Evolutionary conservation across 2,329 filamentous ascomycete species (phyloP), one percentile per base, ranked within the genome.

Genomic region (Thyridium curvatum): DNA sequence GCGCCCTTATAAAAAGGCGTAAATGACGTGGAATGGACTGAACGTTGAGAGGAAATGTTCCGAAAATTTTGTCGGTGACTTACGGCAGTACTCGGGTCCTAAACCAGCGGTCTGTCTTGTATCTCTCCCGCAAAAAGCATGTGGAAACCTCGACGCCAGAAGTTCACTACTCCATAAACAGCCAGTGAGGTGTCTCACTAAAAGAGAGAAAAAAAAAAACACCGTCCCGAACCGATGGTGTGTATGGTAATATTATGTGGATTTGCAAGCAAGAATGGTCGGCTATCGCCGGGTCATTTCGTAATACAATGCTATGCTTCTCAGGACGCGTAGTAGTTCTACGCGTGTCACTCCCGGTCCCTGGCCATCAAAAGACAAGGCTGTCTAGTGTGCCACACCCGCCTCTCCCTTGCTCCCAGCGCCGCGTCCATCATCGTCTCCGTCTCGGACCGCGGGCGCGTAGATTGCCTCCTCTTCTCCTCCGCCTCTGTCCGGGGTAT

Each of bases 361-460:
- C 58, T 59, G 16, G 79, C 79, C 43, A 65, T 60, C 48, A 84
- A 54, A 36, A 72, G 52, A 47, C 69, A 80, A 34, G 75, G 70
- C 50, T 72, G 66, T 48, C 79, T 67, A 18, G 74, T 72, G 58
- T 83, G 77, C 79, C 80, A 84, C 28, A 82, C 74, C 45, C 77
- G 65, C 52, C 79, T 69, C 59, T 82, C 75, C 54, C 69, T 72
- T 8, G 68, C 66, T 2, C 77, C 79, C 17, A 83, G 58, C 45
- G 76, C 64, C 3, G 74, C 67, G 52, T 82, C 76, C 62, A 77
- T 63, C 58, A 79, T 68, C 37, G 62, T 68, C 52, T 77, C 66
- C 6, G 74, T 80, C 52, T 77, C 71, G 3, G 71, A 71, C 44
- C 72, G 56, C 35, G 59, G 59, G 42, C 69, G 60, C 9, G 44